Percentiles rank a stretch among this genome's conserved stretches.
These are phyloP conservation scores for Trypanosoma avium DNA, from an alignment of 208 protist genomes.

Conservation along the genomic window DNA sequence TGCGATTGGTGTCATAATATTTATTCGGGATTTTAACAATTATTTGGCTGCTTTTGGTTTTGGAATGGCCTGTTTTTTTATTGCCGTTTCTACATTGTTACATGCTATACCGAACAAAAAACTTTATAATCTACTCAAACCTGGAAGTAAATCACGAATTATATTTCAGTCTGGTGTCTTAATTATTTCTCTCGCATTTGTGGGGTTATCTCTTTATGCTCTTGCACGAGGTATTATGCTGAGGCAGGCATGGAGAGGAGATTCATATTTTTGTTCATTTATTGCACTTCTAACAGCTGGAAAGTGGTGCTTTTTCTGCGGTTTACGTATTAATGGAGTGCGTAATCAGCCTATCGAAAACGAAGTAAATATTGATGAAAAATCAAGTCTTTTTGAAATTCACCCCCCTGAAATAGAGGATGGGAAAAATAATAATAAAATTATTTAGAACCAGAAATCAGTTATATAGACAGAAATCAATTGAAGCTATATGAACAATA, in stretches of 20 bases:
- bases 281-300: constrained; percentile 55
- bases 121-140: constrained; percentile 48
- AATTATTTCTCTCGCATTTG: constrained; percentile 28
- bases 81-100: constrained; percentile 37
- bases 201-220: constrained; percentile 58
- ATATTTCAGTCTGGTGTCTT: constrained; percentile 47
- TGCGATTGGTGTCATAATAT: constrained; percentile 38
- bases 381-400: constrained; percentile 2
- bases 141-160: constrained; percentile 32
- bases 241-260: constrained; percentile 51
- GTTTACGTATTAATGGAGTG: background rate
- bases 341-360: background rate
- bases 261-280: constrained; percentile 76
- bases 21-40: constrained; percentile 55
- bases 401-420: background rate
- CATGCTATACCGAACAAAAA: constrained; percentile 37
- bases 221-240: constrained; percentile 47
- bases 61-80: constrained; percentile 42
- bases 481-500: too few species aligned
- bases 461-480: background rate
- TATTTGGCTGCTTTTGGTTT: constrained; percentile 69
- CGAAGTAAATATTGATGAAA: constrained; percentile 13
- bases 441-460: background rate
- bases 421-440: background rate
- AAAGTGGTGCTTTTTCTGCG: constrained; percentile 68